Evolutionary conservation across 73 alveolate species (phyloP), one percentile per base, ranked within the genome.

Genomic region (Symbiodinium natans): DNA sequence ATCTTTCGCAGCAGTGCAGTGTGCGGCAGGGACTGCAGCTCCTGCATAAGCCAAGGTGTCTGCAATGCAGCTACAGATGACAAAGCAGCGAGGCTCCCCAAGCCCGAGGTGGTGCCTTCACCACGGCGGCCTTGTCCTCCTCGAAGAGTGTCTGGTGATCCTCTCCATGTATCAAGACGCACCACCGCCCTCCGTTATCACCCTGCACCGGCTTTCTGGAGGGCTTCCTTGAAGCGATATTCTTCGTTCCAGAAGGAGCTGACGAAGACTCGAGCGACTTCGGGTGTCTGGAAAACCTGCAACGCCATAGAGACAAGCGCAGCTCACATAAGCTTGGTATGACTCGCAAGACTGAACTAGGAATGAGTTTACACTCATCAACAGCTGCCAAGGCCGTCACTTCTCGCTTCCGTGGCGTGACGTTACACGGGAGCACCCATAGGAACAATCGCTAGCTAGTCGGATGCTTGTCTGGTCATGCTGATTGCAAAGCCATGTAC

Each of bases 211-310:
- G n/a, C n/a, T n/a, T n/a, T n/a, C n/a, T n/a, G n/a, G n/a, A n/a
- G n/a, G n/a, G 33, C 19, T 29, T 48, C 96, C 98, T 77, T 31
- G 92, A 13, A 92, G 41, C 92, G 98, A 19, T 92, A 92, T 27
- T 83, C 43, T 74, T 92, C 98, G 27, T 74, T 77, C 99, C 99
- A 93, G 43, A 93, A 93, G 94, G 99, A 93, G 19, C 89, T 40
- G 71, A 83, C 90, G 34, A 77, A 93, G 59, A 93, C 99, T 2
- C 93, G 93, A 19, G 99, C 99, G 87, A 93, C 93, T 74, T 93
- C 99, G 1, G 99, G 99, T 1, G 99, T 93, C 89, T 54, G 93
- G n/a, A 93, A 48, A 43, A 93, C 99, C 87, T 73, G 83, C 43
- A 8, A 9, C 13, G n/a, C n/a, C n/a, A n/a, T n/a, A n/a, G n/a